Evolutionary conservation across 495 filamentous ascomycete genomes (phyloP).

Genomic region (Aspergillus leporis): DNA sequence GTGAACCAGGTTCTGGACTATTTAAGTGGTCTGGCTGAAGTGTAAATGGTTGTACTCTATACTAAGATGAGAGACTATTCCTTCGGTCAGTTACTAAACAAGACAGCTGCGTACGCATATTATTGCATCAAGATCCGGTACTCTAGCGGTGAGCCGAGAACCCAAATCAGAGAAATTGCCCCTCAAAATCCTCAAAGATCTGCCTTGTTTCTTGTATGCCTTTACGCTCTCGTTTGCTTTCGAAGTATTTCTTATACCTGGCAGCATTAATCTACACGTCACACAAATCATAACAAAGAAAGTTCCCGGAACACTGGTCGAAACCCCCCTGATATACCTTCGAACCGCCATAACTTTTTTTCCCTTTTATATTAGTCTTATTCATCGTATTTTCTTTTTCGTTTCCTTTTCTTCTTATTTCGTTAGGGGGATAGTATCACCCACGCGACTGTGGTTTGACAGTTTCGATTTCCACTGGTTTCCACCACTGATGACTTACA

Average conservation of each 20-base stretch:
- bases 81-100: neutral
- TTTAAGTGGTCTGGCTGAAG: neutral
- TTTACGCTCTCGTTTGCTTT: neutral
- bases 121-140: neutral
- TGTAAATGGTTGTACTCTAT: neutral
- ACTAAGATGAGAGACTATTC: neutral
- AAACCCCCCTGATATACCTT: slow-evolving; percentile 1
- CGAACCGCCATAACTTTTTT: neutral
- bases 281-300: neutral
- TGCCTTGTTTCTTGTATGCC: neutral
- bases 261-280: slow-evolving; percentile 4
- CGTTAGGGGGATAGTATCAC: neutral
- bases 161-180: neutral
- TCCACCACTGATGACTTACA: slow-evolving; percentile 5
- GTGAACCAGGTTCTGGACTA: neutral
- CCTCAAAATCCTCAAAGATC: neutral
- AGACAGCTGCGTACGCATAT: neutral
- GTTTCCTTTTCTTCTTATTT: neutral
- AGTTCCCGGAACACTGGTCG: neutral
- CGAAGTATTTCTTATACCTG: neutral
- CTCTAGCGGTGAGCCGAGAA: neutral
- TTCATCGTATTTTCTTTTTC: neutral
- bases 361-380: neutral
- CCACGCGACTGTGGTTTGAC: slow-evolving; percentile 1
- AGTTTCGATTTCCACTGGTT: slow-evolving; percentile 2